A percentile compares a stretch with the other conserved stretches of the same genome.
Evolutionary conservation across 495 filamentous ascomycete species (phyloP).

Genomic region (Amphirosellinia nigrospora): DNA sequence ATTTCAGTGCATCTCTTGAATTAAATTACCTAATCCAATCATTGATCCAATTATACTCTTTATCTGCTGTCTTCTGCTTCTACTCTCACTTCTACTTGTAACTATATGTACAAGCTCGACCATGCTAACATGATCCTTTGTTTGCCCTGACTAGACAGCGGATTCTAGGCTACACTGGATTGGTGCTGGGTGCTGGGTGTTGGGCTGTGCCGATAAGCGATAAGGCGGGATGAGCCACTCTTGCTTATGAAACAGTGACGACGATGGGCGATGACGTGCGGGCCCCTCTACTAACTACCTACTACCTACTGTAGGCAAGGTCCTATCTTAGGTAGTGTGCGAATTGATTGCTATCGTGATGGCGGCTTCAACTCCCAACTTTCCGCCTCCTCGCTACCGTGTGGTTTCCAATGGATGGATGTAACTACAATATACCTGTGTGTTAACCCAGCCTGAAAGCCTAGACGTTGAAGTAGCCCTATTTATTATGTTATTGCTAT

Average conservation of each 20-base stretch:
- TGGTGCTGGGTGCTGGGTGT: too few species aligned
- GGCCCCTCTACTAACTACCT: not conserved
- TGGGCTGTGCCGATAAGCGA: constrained; percentile 16
- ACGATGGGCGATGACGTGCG: constrained; percentile 14
- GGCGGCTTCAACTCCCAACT: not conserved
- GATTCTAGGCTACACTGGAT: not conserved
- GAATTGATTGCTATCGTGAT: not conserved
- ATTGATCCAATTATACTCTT: too few species aligned
- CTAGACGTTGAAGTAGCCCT: not conserved
- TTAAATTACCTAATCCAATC: too few species aligned
- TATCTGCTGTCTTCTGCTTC: too few species aligned
- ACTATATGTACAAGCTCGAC: too few species aligned
- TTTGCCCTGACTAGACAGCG: too few species aligned
- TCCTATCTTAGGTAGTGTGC: too few species aligned
- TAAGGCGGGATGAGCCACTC: constrained; percentile 18
- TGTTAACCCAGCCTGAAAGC: not conserved
- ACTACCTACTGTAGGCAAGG: too few species aligned
- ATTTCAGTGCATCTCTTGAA: too few species aligned
- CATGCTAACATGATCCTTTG: too few species aligned
- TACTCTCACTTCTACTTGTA: too few species aligned
- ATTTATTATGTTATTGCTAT: too few species aligned
- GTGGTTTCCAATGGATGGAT: constrained; percentile 1
- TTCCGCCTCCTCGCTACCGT: not conserved
- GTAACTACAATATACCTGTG: not conserved
- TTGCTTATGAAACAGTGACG: constrained; percentile 22